Evolutionary conservation across 2,329 filamentous ascomycete species (phyloP).

Genomic region (Aspergillus puulaauensis): DNA sequence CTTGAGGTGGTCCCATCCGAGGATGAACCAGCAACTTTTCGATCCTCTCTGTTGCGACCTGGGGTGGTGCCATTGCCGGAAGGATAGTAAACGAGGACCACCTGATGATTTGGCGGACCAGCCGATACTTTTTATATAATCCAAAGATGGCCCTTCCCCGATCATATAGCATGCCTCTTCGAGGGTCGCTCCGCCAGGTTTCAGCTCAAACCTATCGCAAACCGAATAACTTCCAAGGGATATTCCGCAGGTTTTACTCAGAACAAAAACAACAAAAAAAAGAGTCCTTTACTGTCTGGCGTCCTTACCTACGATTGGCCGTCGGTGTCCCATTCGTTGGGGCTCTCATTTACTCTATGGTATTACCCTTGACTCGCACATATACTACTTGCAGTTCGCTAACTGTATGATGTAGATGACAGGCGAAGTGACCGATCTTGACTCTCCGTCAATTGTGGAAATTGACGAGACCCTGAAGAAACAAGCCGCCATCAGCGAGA

Average conservation of each 20-base stretch:
- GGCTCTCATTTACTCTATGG: conserved; percentile 53
- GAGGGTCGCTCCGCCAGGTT: conserved; percentile 32
- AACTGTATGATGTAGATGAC: conserved; percentile 30
- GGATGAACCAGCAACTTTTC: conserved; percentile 2
- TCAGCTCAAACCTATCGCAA: conserved; percentile 23
- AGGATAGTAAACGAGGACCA: conserved; percentile 11
- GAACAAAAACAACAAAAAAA: conserved; percentile 10
- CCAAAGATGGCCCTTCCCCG: conserved; percentile 33
- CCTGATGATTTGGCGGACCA: conserved; percentile 17
- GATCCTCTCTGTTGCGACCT: not conserved
- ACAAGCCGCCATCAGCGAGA: conserved; percentile 69
- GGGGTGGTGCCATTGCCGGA: conserved; percentile 12
- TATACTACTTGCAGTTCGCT: not conserved
- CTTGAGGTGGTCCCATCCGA: conserved; percentile 20
- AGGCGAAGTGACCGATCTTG: conserved; percentile 38
- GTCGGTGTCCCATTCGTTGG: conserved; percentile 51
- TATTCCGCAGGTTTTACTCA: conserved; percentile 10
- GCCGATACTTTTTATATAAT: conserved; percentile 13
- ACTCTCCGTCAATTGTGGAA: conserved; percentile 70
- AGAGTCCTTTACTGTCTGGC: conserved; percentile 39
- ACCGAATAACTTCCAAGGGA: conserved; percentile 17
- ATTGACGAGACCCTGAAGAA: conserved; percentile 79
- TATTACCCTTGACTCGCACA: conserved; percentile 21
- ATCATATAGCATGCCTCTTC: conserved; percentile 31
- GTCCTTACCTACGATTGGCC: conserved; percentile 49